Evolutionary conservation across 148 eudicot species (phyloP).

Genomic region (Vaccinium macrocarpon): DNA sequence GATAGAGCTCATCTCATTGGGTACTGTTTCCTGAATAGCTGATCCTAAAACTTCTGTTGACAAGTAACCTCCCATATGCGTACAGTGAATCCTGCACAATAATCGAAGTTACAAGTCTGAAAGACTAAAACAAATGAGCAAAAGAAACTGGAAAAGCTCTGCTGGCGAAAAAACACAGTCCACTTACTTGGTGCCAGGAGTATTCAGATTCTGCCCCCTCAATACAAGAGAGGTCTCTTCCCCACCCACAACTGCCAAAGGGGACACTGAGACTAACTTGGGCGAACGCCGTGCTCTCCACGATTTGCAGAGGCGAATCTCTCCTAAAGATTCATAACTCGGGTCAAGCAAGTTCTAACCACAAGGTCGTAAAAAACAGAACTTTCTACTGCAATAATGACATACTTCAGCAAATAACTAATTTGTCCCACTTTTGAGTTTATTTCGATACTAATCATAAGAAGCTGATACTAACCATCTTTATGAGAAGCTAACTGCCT

Average conservation of each 20-base stretch:
- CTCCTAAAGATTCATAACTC: slow-evolving; percentile 31
- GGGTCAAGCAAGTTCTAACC: not conserved
- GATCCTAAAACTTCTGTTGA: slow-evolving; percentile 24
- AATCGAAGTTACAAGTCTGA: not conserved
- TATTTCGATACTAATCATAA: not conserved
- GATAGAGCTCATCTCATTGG: slow-evolving; percentile 45
- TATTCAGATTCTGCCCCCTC: slow-evolving; percentile 53
- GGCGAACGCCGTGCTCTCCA: slow-evolving; percentile 51
- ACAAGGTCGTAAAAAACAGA: not conserved
- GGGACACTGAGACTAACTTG: slow-evolving; percentile 62
- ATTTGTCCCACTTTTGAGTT: not conserved
- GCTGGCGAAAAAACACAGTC: not conserved
- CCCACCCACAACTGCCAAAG: slow-evolving; percentile 78
- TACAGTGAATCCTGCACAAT: slow-evolving; percentile 37
- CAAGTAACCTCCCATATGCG: slow-evolving; percentile 22
- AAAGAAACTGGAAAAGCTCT: not conserved
- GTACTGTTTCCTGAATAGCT: slow-evolving; percentile 28
- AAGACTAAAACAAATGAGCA: not conserved
- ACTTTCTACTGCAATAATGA: slow-evolving; percentile 2
- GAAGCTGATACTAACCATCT: slow-evolving; percentile 34
- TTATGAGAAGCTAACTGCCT: slow-evolving; percentile 47
- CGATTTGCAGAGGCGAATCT: slow-evolving; percentile 38
- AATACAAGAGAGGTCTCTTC: slow-evolving; percentile 52
- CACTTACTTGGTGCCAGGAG: slow-evolving; percentile 48
- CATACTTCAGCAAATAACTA: not conserved